phyloP scores from a whole-genome alignment of 2,329 filamentous ascomycete species.

The Talaromyces sp. region DNA sequence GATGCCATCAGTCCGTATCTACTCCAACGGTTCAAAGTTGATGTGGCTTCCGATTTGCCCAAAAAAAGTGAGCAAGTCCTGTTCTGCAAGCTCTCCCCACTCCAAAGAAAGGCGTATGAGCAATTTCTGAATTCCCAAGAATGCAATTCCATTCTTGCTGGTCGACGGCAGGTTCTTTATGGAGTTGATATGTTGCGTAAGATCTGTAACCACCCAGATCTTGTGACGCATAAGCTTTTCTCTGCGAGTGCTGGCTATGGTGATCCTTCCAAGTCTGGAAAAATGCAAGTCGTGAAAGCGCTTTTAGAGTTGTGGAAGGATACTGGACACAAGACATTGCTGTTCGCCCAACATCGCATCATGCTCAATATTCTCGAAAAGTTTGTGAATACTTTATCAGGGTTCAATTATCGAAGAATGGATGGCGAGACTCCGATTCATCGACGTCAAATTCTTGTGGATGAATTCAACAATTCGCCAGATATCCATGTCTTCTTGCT shows the following conservation, averaged over 20 bases:
- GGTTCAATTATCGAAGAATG: conserved; percentile 81
- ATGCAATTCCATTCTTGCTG: conserved; percentile 74
- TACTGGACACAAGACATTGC: conserved; percentile 86
- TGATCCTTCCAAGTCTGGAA: conserved; percentile 73
- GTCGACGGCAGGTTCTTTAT: conserved; percentile 73
- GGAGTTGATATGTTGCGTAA: conserved; percentile 91
- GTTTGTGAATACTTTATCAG: conserved; percentile 65
- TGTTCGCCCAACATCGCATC: conserved; percentile 89
- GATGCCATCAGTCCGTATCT: conserved; percentile 92
- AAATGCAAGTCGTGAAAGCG: conserved; percentile 91
- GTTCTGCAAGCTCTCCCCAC: conserved; percentile 83
- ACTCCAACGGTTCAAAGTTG: conserved; percentile 84
- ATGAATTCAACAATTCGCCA: conserved; percentile 82
- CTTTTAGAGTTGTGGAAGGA: conserved; percentile 84
- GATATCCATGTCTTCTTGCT: conserved; percentile 83
- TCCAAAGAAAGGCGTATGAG: conserved; percentile 77
- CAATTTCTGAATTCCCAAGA: conserved; percentile 77
- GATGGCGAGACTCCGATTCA: conserved; percentile 89
- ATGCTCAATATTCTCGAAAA: conserved; percentile 93
- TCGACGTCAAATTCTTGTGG: conserved; percentile 81
- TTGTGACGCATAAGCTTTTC: conserved; percentile 64
- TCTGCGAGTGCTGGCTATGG: conserved; percentile 68
- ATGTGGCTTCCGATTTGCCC: conserved; percentile 88
- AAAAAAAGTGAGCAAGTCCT: conserved; percentile 95
- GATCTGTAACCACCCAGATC: conserved; percentile 95